Conservation (phyloP, 169 alveolate species). For the Babesia caballi region DNA sequence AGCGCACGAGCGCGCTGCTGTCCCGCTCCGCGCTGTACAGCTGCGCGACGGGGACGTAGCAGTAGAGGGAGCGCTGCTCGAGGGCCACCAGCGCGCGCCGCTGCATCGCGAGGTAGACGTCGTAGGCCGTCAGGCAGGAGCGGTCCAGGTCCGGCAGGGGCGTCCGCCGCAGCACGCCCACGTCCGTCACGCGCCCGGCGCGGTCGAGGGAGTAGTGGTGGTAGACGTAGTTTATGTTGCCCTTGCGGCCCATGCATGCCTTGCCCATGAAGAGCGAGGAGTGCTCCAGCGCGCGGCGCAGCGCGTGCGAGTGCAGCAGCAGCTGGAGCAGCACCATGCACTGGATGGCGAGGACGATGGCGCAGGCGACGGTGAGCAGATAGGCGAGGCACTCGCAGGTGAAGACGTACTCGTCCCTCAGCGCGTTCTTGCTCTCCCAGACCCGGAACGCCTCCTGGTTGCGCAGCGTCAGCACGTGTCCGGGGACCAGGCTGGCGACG, state of each 20-base stretch:
- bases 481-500: neutral
- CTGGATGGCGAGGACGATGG: neutral
- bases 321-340: conserved; percentile 2
- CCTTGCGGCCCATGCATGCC: neutral
- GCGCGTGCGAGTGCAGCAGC: neutral
- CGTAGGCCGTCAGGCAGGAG: conserved; percentile 12
- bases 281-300: conserved; percentile 6
- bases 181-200: neutral
- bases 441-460: conserved; percentile 13
- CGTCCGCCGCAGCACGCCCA: neutral
- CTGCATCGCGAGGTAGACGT: conserved; percentile 29
- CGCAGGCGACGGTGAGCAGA: neutral
- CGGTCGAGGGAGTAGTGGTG: conserved; percentile 15
- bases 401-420: neutral
- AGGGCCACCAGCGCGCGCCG: conserved; percentile 15
- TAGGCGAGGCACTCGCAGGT: neutral
- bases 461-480: neutral
- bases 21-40: conserved; percentile 5
- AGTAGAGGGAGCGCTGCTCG: neutral
- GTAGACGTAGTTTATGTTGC: neutral
- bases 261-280: conserved; percentile 19
- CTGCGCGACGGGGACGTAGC: conserved; percentile 7
- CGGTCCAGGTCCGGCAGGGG: neutral
- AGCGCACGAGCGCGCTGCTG: conserved; percentile 9
- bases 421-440: conserved; percentile 7